These are phyloP conservation scores for Acorus gramineus DNA, from an alignment of 106 monocot species.

Conservation along the genomic window DNA sequence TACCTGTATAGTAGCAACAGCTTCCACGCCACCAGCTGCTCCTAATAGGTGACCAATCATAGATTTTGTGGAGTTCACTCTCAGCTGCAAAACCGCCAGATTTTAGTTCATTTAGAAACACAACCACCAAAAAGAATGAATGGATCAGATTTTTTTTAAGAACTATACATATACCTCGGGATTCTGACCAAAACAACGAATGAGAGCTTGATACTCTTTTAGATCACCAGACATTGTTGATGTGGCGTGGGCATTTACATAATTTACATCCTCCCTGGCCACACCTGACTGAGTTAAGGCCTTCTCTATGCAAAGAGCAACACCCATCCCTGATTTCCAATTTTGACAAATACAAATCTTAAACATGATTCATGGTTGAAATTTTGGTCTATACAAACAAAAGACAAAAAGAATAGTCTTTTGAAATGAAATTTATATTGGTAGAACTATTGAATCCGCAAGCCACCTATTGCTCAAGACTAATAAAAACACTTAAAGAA, in stretches of 20 bases:
- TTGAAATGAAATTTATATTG: too few species aligned
- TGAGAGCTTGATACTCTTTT: slow-evolving; percentile 86
- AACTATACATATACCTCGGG: slow-evolving; percentile 42
- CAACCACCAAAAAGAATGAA: slow-evolving; percentile 1
- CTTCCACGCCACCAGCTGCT: slow-evolving; percentile 93
- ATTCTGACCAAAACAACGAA: slow-evolving; percentile 67
- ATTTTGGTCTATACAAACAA: too few species aligned
- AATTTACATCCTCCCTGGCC: slow-evolving; percentile 87
- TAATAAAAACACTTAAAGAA: too few species aligned
- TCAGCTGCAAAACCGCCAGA: slow-evolving; percentile 30
- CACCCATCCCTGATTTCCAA: slow-evolving; percentile 48
- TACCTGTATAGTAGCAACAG: slow-evolving; percentile 83
- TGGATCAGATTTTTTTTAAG: not conserved
- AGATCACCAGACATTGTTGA: slow-evolving; percentile 86
- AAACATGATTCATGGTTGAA: too few species aligned
- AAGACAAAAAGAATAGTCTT: too few species aligned
- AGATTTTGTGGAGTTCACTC: slow-evolving; percentile 95
- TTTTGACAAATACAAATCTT: too few species aligned
- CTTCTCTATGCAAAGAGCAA: slow-evolving; percentile 81
- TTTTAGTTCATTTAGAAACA: not conserved
- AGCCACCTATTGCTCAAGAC: too few species aligned
- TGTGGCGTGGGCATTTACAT: slow-evolving; percentile 98
- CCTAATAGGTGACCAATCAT: slow-evolving; percentile 95
- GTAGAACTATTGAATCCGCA: too few species aligned
- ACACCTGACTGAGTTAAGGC: slow-evolving; percentile 73